Conservation (phyloP, 1,284 basidiomycete species). For the Ganoderma meredithae region DNA sequence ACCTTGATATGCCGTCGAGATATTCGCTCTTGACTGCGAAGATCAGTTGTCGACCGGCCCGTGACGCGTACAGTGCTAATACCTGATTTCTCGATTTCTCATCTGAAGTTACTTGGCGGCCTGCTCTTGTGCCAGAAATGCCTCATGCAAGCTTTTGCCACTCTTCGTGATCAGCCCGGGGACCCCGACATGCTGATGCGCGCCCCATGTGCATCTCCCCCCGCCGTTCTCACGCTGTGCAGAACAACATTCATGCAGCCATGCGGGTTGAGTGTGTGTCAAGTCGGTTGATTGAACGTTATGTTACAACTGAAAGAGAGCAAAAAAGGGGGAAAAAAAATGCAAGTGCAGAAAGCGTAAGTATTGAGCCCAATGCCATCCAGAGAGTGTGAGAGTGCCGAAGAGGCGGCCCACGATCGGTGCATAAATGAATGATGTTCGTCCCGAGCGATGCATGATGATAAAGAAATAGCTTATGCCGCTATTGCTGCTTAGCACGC, state of each 20-base stretch:
- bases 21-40: slow-evolving; percentile 54
- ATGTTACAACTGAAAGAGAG: neutral
- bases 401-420: neutral
- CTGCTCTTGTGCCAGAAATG: neutral
- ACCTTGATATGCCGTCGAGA: slow-evolving; percentile 61
- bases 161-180: neutral
- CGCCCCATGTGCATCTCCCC: neutral
- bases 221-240: neutral
- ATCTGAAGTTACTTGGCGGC: neutral
- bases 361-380: neutral
- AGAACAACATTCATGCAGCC: neutral
- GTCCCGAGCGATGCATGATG: neutral
- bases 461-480: neutral
- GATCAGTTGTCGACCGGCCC: slow-evolving; percentile 71
- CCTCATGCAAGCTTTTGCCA: neutral
- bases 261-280: neutral
- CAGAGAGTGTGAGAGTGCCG: neutral
- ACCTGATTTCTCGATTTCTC: neutral
- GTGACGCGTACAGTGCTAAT: neutral
- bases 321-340: neutral
- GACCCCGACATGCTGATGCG: neutral
- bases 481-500: slow-evolving; percentile 45
- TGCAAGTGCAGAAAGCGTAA: neutral
- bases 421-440: neutral
- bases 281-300: slow-evolving; percentile 4